phyloP scores from a whole-genome alignment of 2,329 filamentous ascomycete genomes.

The Aspergillus sp. region DNA sequence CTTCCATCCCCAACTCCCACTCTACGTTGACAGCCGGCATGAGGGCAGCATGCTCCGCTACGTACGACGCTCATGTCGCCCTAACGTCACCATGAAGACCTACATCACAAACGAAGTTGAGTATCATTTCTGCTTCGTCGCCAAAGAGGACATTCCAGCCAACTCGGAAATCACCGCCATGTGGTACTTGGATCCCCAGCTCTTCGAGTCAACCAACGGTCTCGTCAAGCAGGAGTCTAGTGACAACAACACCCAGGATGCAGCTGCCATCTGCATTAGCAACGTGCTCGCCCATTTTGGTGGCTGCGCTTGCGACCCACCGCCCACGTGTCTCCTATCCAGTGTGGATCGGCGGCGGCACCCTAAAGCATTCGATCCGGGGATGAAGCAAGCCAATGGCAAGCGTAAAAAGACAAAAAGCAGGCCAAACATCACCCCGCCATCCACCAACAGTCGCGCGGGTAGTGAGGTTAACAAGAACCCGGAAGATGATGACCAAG shows the following conservation, averaged over 20 bases:
- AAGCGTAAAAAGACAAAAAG: constrained; percentile 46
- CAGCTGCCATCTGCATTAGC: constrained; percentile 41
- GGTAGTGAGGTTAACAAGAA: constrained; percentile 54
- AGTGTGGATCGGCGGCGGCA: constrained; percentile 40
- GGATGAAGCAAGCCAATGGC: constrained; percentile 37
- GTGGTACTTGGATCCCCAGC: constrained; percentile 43
- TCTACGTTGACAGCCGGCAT: constrained; percentile 87
- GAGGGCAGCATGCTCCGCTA: constrained; percentile 85
- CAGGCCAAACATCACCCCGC: constrained; percentile 48
- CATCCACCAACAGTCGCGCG: constrained; percentile 55
- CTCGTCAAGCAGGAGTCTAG: constrained; percentile 37
- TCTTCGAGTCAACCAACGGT: constrained; percentile 33
- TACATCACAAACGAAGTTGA: constrained; percentile 72
- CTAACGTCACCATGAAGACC: constrained; percentile 84
- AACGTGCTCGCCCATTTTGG: constrained; percentile 47
- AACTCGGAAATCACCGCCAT: constrained; percentile 45
- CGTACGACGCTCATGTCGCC: constrained; percentile 84
- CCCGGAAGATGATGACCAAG: constrained; percentile 51
- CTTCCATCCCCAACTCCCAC: constrained; percentile 80
- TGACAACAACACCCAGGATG: constrained; percentile 36
- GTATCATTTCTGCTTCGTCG: constrained; percentile 91
- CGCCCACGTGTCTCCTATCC: constrained; percentile 35
- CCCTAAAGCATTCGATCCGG: constrained; percentile 26
- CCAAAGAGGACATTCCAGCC: constrained; percentile 68
- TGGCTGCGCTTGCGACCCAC: constrained; percentile 42